Conservation (phyloP, 768 basidiomycete species). For the Royoungia palumana region DNA sequence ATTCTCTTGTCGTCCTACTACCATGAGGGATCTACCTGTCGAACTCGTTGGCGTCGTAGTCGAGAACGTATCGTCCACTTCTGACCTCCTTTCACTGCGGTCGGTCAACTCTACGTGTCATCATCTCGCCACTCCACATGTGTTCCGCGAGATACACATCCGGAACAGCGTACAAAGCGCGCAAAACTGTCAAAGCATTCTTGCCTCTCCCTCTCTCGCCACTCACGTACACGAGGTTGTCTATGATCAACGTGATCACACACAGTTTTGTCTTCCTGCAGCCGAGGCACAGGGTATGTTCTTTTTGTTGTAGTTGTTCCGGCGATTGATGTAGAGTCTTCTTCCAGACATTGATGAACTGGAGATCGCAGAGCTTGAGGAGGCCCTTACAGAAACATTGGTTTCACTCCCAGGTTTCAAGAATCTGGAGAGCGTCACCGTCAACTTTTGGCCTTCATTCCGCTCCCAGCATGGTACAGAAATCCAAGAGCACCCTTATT, state of each 20-base stretch:
- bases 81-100: constrained; percentile 29
- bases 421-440: constrained; percentile 19
- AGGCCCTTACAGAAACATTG: constrained; percentile 26
- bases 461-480: constrained; percentile 20
- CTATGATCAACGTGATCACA: constrained; percentile 28
- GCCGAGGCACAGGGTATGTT: constrained; percentile 11
- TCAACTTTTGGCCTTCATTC: constrained; percentile 34
- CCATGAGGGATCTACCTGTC: constrained; percentile 26
- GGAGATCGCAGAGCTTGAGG: constrained; percentile 33
- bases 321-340: neutral
- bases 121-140: constrained; percentile 24
- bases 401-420: constrained; percentile 18
- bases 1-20: too few species aligned
- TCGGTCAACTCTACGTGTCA: constrained; percentile 25
- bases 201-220: constrained; percentile 22
- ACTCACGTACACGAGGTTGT: constrained; percentile 26
- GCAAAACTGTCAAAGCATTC: constrained; percentile 21
- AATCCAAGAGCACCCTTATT: constrained; percentile 27
- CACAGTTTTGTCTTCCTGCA: constrained; percentile 22
- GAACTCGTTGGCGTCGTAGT: constrained; percentile 27
- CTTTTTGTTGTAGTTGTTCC: too few species aligned
- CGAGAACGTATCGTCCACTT: constrained; percentile 19
- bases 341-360: constrained; percentile 20
- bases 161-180: constrained; percentile 26
- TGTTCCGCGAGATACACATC: constrained; percentile 23